Conservation (phyloP, 352 stramenopile genomes). For the Globisporangium camurandrum region DNA sequence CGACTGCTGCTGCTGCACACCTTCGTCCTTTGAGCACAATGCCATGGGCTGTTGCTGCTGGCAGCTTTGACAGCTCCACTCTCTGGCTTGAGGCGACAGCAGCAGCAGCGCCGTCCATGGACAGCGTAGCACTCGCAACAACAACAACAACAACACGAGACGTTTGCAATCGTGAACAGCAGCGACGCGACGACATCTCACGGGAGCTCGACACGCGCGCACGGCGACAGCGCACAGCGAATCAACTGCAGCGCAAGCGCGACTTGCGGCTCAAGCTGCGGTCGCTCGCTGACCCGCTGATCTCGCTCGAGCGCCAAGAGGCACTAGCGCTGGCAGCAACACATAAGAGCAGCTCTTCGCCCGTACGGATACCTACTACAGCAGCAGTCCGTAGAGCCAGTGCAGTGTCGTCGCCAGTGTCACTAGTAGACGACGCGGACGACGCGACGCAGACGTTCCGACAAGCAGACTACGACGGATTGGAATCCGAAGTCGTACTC, state of each 20-base stretch:
- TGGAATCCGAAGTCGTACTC: slow-evolving; percentile 38
- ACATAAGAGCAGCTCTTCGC: background rate
- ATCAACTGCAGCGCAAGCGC: slow-evolving; percentile 27
- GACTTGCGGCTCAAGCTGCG: slow-evolving; percentile 38
- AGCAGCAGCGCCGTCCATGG: slow-evolving; percentile 1
- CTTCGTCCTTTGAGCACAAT: too few relatives aligned
- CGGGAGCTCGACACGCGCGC: slow-evolving; percentile 37
- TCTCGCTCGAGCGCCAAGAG: slow-evolving; percentile 47
- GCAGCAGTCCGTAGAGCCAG: background rate
- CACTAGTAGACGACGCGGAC: background rate
- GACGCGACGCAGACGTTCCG: slow-evolving; percentile 28
- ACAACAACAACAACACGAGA: background rate
- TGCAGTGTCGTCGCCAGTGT: background rate
- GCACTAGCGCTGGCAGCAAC: slow-evolving; percentile 3
- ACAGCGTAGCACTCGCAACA: slow-evolving; percentile 1
- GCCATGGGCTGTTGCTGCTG: too few relatives aligned
- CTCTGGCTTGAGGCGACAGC: too few relatives aligned
- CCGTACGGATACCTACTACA: background rate
- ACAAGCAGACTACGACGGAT: slow-evolving; percentile 43
- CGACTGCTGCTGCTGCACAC: slow-evolving; percentile 14
- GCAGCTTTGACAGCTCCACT: too few relatives aligned
- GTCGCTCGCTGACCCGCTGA: slow-evolving; percentile 34
- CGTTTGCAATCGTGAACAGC: too few relatives aligned
- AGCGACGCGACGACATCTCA: slow-evolving; percentile 36
- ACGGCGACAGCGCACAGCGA: slow-evolving; percentile 19